Evolutionary conservation across 2,329 filamentous ascomycete species (phyloP).

Genomic region (Aschersonia sp.): DNA sequence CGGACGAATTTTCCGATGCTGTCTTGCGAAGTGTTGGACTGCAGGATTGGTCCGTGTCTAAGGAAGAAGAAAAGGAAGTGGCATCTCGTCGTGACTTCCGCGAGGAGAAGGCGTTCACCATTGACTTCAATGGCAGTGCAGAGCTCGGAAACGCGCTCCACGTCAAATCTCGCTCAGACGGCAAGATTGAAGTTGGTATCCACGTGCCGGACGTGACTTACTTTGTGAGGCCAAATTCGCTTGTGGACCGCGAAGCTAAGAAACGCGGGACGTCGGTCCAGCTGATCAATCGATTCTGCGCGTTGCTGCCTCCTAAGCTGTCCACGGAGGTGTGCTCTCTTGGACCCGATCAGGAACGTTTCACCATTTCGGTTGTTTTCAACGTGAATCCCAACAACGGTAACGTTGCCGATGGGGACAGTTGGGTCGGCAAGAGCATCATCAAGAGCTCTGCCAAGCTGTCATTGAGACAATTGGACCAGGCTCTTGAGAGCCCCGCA

Average conservation of each 20-base stretch:
- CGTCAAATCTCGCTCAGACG: conserved; percentile 69
- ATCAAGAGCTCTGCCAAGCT: conserved; percentile 85
- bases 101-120: conserved; percentile 74
- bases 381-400: conserved; percentile 73
- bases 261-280: conserved; percentile 96
- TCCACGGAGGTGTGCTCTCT: conserved; percentile 81
- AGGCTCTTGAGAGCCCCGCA: conserved; percentile 52
- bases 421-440: conserved; percentile 87
- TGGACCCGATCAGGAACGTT: conserved; percentile 71
- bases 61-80: conserved; percentile 64
- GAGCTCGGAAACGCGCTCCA: conserved; percentile 90
- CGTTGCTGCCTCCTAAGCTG: conserved; percentile 78
- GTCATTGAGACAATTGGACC: conserved; percentile 73
- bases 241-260: conserved; percentile 93
- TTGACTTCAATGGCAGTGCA: conserved; percentile 76
- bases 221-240: conserved; percentile 90
- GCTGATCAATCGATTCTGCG: conserved; percentile 73
- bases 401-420: conserved; percentile 66
- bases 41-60: conserved; percentile 78
- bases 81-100: conserved; percentile 79
- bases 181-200: conserved; percentile 83
- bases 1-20: conserved; percentile 94
- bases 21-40: conserved; percentile 85
- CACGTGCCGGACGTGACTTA: conserved; percentile 92
- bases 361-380: conserved; percentile 88